Evolutionary conservation across 176 grass and related monocot genomes (phyloP), one percentile per base, ranked within the genome.

Genomic region (Melocanna baccifera): DNA sequence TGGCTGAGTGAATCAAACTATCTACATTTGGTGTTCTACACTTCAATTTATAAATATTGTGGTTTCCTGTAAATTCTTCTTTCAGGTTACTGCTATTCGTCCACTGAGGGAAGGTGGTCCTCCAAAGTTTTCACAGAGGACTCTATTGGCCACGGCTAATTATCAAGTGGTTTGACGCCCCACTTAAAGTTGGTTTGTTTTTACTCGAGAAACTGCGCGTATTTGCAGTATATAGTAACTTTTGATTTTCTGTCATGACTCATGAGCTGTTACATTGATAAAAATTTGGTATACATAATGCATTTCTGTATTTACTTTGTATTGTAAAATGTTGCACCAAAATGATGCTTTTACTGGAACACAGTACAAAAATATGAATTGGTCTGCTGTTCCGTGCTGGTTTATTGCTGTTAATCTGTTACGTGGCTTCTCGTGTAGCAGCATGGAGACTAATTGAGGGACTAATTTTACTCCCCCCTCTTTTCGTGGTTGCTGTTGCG

Each of bases 41-140:
- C 26, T 80, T 64, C 22, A 76, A 22, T 77, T 9, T 78, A 22
- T 78, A 58, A 41, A 73, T 81, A 12, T 56, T 46, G 7, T 48
- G 57, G 16, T 67, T 26, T 66, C 14, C 6, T 84, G 47, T 57
- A 77, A 84, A 83, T 81, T 23, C 20, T 78, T 23, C 40, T 93
- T 89, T 87, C 84, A 96, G 94, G 94, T 96, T 64, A 86, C 71
- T 15, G 63, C 81, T 50, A 56, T 96, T 52, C 62, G 29, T 66
- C 84, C 91, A 5, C 76, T 93, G 51, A 72, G 73, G 85, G 83
- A 86, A 56, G 89, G 66, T 26, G 74, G 39, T 41, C 63, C 87
- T 76, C 82, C 89, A 37, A 96, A 91, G 46, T 91, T 81, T 87
- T 89, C 91, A 45, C 91, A 96, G 72, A 89, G 87, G 84, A 84